Percentiles rank a stretch among this genome's conserved stretches.
These are phyloP conservation scores for Pestalotiopsis sp. DNA, from an alignment of 2,329 filamentous ascomycete genomes.

Conservation along the genomic window DNA sequence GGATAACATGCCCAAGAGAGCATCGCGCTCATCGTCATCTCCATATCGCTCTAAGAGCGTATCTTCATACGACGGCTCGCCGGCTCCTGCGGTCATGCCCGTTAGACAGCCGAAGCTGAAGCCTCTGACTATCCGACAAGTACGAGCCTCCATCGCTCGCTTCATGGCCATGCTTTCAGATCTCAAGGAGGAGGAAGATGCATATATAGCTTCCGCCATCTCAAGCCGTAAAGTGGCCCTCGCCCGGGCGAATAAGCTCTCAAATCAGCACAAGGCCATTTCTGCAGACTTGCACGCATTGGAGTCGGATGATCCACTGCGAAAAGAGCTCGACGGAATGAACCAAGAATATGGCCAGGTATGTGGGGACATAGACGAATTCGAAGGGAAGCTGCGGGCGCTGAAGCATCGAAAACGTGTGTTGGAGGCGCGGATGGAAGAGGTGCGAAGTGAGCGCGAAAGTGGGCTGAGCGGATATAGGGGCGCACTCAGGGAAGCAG, in stretches of 20 bases:
- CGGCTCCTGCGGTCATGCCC: constrained; percentile 49
- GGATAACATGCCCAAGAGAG: constrained; percentile 38
- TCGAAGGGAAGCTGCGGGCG: constrained; percentile 65
- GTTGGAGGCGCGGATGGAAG: constrained; percentile 61
- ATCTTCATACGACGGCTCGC: constrained; percentile 33
- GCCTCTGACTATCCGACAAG: constrained; percentile 60
- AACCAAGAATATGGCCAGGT: constrained; percentile 55
- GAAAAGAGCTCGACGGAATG: constrained; percentile 62
- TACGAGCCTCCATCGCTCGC: constrained; percentile 65
- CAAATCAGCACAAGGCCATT: constrained; percentile 52
- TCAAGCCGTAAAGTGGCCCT: constrained; percentile 60
- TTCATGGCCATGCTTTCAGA: constrained; percentile 66
- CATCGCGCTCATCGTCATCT: constrained; percentile 19
- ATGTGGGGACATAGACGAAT: constrained; percentile 63
- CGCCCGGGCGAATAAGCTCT: constrained; percentile 56
- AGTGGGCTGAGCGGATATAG: constrained; percentile 74
- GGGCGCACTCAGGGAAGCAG: constrained; percentile 66
- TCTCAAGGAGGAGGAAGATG: constrained; percentile 71
- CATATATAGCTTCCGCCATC: constrained; percentile 59
- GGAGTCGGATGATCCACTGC: constrained; percentile 61
- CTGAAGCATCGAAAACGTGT: constrained; percentile 64
- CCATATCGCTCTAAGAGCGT: constrained; percentile 27
- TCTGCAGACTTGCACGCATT: constrained; percentile 54
- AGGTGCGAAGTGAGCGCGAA: constrained; percentile 67
- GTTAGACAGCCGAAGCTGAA: constrained; percentile 59